These are phyloP conservation scores for Diaporthe vaccinii DNA, from an alignment of 2,329 filamentous ascomycete genomes.

Conservation along the genomic window DNA sequence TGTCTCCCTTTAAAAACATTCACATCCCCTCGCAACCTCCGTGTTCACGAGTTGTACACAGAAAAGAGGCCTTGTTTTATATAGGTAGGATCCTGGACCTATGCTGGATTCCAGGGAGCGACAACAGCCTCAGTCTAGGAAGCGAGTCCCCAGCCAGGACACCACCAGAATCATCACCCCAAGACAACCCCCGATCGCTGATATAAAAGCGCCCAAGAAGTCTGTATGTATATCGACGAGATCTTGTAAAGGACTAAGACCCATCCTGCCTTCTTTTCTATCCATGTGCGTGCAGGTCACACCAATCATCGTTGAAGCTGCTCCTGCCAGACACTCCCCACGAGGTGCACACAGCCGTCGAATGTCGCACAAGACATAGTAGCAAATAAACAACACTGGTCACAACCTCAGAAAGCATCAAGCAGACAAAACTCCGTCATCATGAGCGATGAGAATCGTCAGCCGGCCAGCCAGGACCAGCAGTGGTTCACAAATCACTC, in stretches of 20 bases:
- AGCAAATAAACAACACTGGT: neutral
- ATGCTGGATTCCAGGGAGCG: neutral
- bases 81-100: neutral
- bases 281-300: neutral
- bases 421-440: neutral
- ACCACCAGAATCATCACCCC: neutral
- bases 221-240: neutral
- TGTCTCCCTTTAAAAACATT: no score
- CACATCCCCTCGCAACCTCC: neutral
- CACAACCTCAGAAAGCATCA: neutral
- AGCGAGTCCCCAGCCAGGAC: neutral
- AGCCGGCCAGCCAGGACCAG: conserved; percentile 7
- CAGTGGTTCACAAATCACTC: conserved; percentile 9
- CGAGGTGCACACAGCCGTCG: neutral
- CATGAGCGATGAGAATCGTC: neutral
- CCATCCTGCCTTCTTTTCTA: neutral
- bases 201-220: no score
- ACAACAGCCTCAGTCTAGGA: no score
- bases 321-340: no score
- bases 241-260: neutral
- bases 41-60: neutral
- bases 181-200: no score
- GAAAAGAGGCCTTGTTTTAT: neutral
- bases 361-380: neutral
- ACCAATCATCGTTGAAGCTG: neutral